Evolutionary conservation across 352 stramenopile species (phyloP), one percentile per base, ranked within the genome.

Genomic region (Phytophthora ohioensis): DNA sequence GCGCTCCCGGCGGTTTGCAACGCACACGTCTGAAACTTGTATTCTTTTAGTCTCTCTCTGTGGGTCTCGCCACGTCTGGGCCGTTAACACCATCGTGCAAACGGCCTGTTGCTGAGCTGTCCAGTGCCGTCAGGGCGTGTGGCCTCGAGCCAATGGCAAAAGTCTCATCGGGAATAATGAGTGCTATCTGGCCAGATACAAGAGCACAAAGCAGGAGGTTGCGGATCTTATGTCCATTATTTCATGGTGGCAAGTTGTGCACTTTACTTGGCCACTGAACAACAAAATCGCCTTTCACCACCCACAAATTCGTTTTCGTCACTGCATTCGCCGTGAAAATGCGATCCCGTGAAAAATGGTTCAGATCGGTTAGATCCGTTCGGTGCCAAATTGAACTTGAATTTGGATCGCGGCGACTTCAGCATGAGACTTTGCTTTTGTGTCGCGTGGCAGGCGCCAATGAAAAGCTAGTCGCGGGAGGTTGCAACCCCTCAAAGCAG

Each of bases 331-430:
- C 9, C 21, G 46, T 52, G 21, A 27, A 27, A 27, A 27, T 52
- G 46, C 21, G 46, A 36, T 52, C 46, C 17, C 46, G 17, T 51
- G 41, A 51, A 51, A 27, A 34, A 27, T n/a, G 7, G 45, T 51
- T 51, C 58, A 32, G 58, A 35, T 54, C 52, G 41, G n/a, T 27
- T 36, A 35, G 57, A 66, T 39, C 41, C 5, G 48, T 71, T 34
- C 48, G 56, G 64, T 67, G 56, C 56, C 32, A 67, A 67, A 57
- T 56, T 72, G 64, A 60, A 67, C 48, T 57, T 67, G 64, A 67
- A 72, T 51, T 67, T 47, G 43, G 49, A 41, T 69, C 38, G n/a
- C 9, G 41, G 30, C 41, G 30, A 58, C 43, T 70, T 70, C 63
- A 70, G 63, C 11, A 54, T 65, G 54, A 70, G 54, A 51, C 43